Conservation (phyloP, 768 basidiomycete genomes). For the Krasilnikovozyma curviuscula region DNA sequence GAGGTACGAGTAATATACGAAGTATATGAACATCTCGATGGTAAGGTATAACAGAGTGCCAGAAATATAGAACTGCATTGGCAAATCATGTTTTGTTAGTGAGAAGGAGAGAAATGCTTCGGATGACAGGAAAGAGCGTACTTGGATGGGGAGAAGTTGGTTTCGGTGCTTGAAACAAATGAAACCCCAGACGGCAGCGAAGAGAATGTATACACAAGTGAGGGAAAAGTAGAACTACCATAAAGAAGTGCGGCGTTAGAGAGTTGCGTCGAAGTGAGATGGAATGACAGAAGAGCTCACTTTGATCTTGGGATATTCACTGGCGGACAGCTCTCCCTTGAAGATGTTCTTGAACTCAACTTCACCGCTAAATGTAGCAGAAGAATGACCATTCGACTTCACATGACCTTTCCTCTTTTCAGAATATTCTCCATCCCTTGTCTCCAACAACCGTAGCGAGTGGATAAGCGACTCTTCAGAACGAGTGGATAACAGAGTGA, state of each 20-base stretch:
- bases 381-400: no score
- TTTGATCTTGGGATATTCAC: conserved; percentile 92
- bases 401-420: no score
- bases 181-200: conserved; percentile 61
- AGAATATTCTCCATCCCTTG: no score
- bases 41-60: conserved; percentile 66
- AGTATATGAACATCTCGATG: conserved; percentile 85
- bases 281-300: conserved; percentile 32
- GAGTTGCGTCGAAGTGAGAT: neutral
- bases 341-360: conserved; percentile 79
- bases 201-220: conserved; percentile 52
- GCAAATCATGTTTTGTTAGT: conserved; percentile 7
- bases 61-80: conserved; percentile 66
- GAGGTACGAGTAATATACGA: conserved; percentile 83
- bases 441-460: no score
- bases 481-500: conserved; percentile 43
- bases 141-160: conserved; percentile 77
- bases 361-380: conserved; percentile 32
- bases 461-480: no score
- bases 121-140: conserved; percentile 19
- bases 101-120: neutral
- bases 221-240: conserved; percentile 67
- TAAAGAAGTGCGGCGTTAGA: neutral
- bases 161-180: conserved; percentile 59
- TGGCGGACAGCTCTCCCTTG: conserved; percentile 66